Conservation (phyloP, 192 early-diverging fungal genomes). For the Ramicandelaber brevisporus region DNA sequence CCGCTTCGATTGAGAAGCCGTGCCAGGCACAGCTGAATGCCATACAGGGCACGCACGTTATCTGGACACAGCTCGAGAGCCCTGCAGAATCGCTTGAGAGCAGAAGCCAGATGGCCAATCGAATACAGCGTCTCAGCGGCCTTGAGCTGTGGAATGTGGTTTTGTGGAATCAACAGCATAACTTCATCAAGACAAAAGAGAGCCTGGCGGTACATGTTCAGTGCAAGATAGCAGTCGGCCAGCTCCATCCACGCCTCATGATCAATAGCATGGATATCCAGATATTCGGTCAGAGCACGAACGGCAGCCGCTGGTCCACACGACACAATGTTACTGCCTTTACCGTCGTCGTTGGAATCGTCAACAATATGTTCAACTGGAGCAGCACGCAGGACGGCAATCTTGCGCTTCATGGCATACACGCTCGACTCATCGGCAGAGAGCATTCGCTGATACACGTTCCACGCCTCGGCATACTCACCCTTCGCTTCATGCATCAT, state of each 20-base stretch:
- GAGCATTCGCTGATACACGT: too few species aligned
- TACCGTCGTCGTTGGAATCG: too few species aligned
- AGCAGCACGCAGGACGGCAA: too few species aligned
- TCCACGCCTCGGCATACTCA: too few species aligned
- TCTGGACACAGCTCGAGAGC: constrained; percentile 68
- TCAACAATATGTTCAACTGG: too few species aligned
- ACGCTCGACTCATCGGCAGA: too few species aligned
- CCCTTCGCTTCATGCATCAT: too few species aligned
- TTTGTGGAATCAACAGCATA: constrained; percentile 62
- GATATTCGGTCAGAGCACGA: too few species aligned
- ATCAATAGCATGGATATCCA: constrained; percentile 62
- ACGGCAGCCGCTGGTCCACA: too few species aligned
- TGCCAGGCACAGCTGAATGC: constrained; percentile 29
- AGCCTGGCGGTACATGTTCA: constrained; percentile 55
- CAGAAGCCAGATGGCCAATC: constrained; percentile 29
- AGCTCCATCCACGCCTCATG: constrained; percentile 79
- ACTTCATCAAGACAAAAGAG: constrained; percentile 79
- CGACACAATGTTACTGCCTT: too few species aligned
- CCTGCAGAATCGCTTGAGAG: constrained; percentile 72
- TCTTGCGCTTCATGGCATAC: too few species aligned
- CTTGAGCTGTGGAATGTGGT: constrained; percentile 64
- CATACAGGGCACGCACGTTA: constrained; percentile 70
- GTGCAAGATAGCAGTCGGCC: constrained; percentile 37
- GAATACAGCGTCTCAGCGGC: constrained; percentile 76
- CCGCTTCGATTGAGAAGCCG: not conserved